Evolutionary conservation across 495 filamentous ascomycete species (phyloP).

Genomic region (Sabuloglossum arenarium): DNA sequence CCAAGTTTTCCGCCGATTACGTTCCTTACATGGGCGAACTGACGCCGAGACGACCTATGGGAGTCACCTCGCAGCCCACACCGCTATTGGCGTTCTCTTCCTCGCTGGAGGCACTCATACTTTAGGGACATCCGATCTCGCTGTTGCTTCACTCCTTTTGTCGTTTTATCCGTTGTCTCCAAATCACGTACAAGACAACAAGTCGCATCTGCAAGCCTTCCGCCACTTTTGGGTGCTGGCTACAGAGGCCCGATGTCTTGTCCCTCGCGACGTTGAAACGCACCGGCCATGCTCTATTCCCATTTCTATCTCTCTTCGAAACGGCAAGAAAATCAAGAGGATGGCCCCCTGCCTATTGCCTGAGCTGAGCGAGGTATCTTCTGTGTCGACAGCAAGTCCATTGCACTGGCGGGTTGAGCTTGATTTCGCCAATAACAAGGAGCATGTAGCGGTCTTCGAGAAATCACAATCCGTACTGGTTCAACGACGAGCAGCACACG

Average conservation of each 20-base stretch:
- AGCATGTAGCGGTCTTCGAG: conserved; percentile 48
- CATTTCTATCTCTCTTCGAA: conserved; percentile 32
- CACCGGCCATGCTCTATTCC: conserved; percentile 56
- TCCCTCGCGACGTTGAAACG: conserved; percentile 67
- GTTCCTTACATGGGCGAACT: conserved; percentile 72
- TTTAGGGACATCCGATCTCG: conserved; percentile 72
- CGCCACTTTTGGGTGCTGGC: conserved; percentile 95
- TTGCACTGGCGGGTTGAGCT: conserved; percentile 76
- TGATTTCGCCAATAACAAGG: conserved; percentile 46
- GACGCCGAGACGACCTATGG: conserved; percentile 74
- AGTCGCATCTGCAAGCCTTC: conserved; percentile 87
- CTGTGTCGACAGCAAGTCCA: conserved; percentile 41
- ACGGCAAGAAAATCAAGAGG: conserved; percentile 22
- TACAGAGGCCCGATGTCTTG: conserved; percentile 69
- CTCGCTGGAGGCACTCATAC: conserved; percentile 81
- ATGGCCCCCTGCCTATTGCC: conserved; percentile 67
- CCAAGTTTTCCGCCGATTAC: conserved; percentile 66
- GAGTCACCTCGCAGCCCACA: conserved; percentile 78
- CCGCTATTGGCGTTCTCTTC: conserved; percentile 82
- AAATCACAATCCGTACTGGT: conserved; percentile 62
- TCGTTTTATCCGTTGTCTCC: conserved; percentile 93
- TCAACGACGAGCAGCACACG: conserved; percentile 47
- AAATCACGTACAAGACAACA: conserved; percentile 71
- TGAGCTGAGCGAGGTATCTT: conserved; percentile 44
- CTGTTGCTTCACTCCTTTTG: conserved; percentile 67